These are phyloP conservation scores for Kandelia obovata DNA, from an alignment of 345 rosid species.

Conservation along the genomic window DNA sequence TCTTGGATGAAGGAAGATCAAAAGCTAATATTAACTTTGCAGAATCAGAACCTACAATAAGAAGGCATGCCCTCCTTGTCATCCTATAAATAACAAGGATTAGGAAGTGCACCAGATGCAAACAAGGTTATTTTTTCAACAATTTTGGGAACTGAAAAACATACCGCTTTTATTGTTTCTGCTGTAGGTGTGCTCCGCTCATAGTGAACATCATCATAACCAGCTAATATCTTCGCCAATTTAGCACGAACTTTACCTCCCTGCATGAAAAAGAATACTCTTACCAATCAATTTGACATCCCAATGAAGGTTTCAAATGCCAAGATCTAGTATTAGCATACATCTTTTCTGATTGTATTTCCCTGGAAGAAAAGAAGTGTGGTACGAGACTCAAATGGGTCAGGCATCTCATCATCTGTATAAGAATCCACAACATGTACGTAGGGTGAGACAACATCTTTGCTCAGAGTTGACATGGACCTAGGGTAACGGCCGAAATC, in stretches of 20 bases:
- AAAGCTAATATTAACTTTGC: background rate
- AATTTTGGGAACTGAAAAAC: slow-evolving; percentile 10
- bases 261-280: slow-evolving; percentile 32
- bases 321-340: slow-evolving; percentile 27
- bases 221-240: slow-evolving; percentile 60
- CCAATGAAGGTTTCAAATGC: background rate
- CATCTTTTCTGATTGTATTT: slow-evolving; percentile 83
- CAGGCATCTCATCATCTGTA: slow-evolving; percentile 40
- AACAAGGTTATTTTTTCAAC: background rate
- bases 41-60: background rate
- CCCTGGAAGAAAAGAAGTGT: slow-evolving; percentile 92
- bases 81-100: background rate
- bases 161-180: slow-evolving; percentile 68
- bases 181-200: slow-evolving; percentile 61
- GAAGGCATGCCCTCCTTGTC: background rate
- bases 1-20: too few relatives aligned
- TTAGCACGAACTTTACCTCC: slow-evolving; percentile 79
- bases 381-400: slow-evolving; percentile 69
- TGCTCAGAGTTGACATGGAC: slow-evolving; percentile 64
- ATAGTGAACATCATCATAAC: slow-evolving; percentile 66
- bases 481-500: slow-evolving; percentile 84
- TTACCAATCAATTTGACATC: slow-evolving; percentile 11
- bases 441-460: slow-evolving; percentile 92
- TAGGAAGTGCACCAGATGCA: background rate
- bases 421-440: slow-evolving; percentile 87